Conservation (phyloP, 805 yeast species). For the Cephaloascus fragrans region DNA sequence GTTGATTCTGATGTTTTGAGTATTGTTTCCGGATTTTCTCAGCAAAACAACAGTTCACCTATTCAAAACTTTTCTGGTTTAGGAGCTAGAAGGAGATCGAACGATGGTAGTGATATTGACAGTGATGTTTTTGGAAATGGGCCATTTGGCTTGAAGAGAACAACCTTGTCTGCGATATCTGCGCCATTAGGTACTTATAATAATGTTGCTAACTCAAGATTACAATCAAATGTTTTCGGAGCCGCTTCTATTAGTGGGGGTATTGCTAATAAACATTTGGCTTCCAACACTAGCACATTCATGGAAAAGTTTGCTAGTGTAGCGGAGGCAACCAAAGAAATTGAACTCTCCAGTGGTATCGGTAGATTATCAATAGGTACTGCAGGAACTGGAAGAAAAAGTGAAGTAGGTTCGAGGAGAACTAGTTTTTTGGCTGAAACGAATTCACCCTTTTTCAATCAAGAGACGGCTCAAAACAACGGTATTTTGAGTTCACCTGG, state of each 20-base stretch:
- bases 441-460: slow-evolving; percentile 13
- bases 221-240: slow-evolving; percentile 33
- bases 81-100: slow-evolving; percentile 26
- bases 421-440: slow-evolving; percentile 34
- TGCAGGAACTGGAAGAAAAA: neutral
- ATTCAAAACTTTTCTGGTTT: slow-evolving; percentile 5
- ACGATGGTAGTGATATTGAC: slow-evolving; percentile 20
- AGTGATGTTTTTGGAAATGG: slow-evolving; percentile 22
- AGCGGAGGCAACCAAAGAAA: slow-evolving; percentile 61
- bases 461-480: slow-evolving; percentile 8
- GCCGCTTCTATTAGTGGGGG: slow-evolving; percentile 57
- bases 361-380: neutral
- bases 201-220: slow-evolving; percentile 13
- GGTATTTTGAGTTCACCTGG: slow-evolving; percentile 25
- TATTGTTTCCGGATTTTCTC: slow-evolving; percentile 9
- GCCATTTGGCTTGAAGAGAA: slow-evolving; percentile 37
- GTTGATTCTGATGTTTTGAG: slow-evolving; percentile 27
- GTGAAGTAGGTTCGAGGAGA: slow-evolving; percentile 23
- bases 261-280: slow-evolving; percentile 29
- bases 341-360: slow-evolving; percentile 35
- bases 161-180: slow-evolving; percentile 36
- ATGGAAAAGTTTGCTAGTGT: slow-evolving; percentile 55
- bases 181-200: slow-evolving; percentile 26
- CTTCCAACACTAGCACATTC: slow-evolving; percentile 28
- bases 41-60: slow-evolving; percentile 2